phyloP scores from a whole-genome alignment of 2,329 filamentous ascomycete species.

The Cyclaneusma minus region DNA sequence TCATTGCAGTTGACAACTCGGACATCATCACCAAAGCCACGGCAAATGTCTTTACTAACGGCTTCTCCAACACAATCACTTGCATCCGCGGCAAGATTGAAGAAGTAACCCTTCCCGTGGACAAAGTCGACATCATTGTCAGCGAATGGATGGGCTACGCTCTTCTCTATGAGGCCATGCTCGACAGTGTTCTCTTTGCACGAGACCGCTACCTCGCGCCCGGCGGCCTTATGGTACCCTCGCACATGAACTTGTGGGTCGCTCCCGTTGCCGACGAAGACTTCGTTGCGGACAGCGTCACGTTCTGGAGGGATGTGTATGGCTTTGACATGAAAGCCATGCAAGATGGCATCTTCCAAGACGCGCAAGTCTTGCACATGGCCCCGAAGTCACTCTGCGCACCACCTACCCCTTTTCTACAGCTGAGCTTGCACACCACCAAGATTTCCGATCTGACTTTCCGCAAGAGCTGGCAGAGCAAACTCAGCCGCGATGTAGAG shows the following conservation, averaged over 20 bases:
- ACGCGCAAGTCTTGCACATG: conserved; percentile 64
- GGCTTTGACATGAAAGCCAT: conserved; percentile 91
- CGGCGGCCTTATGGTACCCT: conserved; percentile 73
- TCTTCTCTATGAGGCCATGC: conserved; percentile 88
- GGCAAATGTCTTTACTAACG: conserved; percentile 73
- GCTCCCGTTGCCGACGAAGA: conserved; percentile 67
- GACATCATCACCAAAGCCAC: conserved; percentile 77
- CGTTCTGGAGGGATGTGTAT: conserved; percentile 86
- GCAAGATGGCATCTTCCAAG: conserved; percentile 67
- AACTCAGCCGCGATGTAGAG: conserved; percentile 44
- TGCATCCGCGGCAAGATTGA: conserved; percentile 78
- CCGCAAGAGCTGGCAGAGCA: conserved; percentile 48
- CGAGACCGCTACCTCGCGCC: conserved; percentile 72
- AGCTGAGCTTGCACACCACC: conserved; percentile 62
- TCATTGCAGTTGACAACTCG: conserved; percentile 86
- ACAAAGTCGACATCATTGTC: conserved; percentile 83
- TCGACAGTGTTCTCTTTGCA: conserved; percentile 80
- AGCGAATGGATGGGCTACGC: conserved; percentile 98
- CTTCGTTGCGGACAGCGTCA: conserved; percentile 61
- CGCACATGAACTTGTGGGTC: conserved; percentile 68
- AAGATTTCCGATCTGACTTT: conserved; percentile 63
- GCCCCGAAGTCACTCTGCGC: conserved; percentile 44
- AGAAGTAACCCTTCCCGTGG: conserved; percentile 63
- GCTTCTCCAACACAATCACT: conserved; percentile 56
- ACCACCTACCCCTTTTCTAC: conserved; percentile 48